Base-by-base conservation (phyloP, 768 basidiomycete species). In the Coprinellus aureogranulatus region DNA sequence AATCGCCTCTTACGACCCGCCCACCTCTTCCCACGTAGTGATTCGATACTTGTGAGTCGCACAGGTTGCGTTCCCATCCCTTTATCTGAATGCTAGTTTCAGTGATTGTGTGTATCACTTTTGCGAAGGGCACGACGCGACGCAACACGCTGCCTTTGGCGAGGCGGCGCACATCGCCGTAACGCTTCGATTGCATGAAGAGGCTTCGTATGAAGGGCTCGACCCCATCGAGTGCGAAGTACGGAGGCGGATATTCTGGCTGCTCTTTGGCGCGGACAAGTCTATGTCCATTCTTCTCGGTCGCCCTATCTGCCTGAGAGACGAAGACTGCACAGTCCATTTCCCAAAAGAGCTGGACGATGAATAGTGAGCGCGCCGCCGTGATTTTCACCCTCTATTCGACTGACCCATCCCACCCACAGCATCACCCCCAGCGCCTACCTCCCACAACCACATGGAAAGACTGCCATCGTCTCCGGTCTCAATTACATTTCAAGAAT, bases 261-360 rank as follows among this genome's bases (percentile, higher is more conserved):
- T 96, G 12, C 80, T 94, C 37, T 94, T 94, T 66, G 91, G 89
- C 68, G 91, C 91, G 61, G 94, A 95, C 70, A 93, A 93, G 72
- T 92, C 91, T 18, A 90, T 89, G 87, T 88, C 89, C 48, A 88
- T 93, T 63, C 76, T 94, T 41, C 78, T 93, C 45, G 90, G 90
- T 18, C 80, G 92, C 58, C 91, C 92, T 39, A 90, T 94, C 61
- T 90, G 86, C 70, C 77, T 94, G 65, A 82, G 90, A 53, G 91
- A 94, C 66, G 94, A 94, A 68, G 93, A 96, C 70, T 94, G 92
- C 71, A 92, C 90, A 9, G 83, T 91, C 2, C 87, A 91, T 68
- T 92, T 92, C 73, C 91, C 91, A 26, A 89, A 87, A 71, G 90
- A 93, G 72, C 75, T 93, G 57, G 90, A 93, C 71, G 90, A 93